phyloP scores from a whole-genome alignment of 2,329 filamentous ascomycete species.

The Colletotrichum paranaense region DNA sequence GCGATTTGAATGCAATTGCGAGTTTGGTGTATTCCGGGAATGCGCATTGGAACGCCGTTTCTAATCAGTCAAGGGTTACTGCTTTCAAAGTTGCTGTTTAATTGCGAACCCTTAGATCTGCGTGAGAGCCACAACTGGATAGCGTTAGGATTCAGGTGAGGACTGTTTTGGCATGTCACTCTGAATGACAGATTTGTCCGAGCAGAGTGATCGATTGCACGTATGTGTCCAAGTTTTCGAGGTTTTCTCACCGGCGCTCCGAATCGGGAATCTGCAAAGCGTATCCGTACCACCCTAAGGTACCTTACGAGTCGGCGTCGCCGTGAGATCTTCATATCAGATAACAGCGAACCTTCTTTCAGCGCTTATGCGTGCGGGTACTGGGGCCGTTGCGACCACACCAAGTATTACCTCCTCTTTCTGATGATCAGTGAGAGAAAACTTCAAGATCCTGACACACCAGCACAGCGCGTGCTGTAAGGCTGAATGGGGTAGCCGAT shows the following conservation, averaged over 20 bases:
- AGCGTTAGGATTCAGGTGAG: too few species aligned
- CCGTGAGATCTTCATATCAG: background rate
- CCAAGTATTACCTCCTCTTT: background rate
- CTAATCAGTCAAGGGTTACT: background rate
- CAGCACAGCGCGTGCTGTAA: slow-evolving; percentile 21
- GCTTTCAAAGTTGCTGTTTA: too few species aligned
- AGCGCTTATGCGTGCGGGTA: background rate
- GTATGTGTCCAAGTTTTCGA: background rate
- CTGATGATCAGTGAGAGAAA: background rate
- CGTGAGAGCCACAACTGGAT: background rate
- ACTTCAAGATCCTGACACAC: background rate
- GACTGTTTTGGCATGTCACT: background rate
- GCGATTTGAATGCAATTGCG: background rate
- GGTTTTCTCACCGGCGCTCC: background rate
- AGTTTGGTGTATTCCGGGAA: background rate
- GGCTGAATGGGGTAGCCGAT: slow-evolving; percentile 18
- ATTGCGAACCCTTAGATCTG: background rate
- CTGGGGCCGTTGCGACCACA: background rate
- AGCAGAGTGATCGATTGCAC: background rate
- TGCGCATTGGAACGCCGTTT: background rate
- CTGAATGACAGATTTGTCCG: background rate
- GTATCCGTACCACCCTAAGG: background rate
- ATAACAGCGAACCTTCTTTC: background rate
- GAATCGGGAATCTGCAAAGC: background rate
- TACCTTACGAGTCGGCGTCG: background rate